Evolutionary conservation across 164 flowering plant species (phyloP).

Genomic region (Vitis rotundifolia): DNA sequence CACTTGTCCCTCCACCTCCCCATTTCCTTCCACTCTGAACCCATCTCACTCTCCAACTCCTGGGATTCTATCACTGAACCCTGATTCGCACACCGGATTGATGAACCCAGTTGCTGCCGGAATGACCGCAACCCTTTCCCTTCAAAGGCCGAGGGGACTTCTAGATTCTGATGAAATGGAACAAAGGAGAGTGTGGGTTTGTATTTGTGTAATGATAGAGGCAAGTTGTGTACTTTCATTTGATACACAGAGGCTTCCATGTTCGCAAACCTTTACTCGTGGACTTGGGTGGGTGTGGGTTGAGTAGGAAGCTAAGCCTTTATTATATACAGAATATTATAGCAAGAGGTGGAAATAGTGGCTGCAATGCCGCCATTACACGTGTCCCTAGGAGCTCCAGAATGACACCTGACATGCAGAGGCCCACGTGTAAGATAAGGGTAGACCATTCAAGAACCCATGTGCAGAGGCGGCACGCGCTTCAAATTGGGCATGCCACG

Average conservation of each 20-base stretch:
- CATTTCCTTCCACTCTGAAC: conserved; percentile 13
- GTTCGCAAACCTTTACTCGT: too few species aligned
- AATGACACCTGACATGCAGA: neutral
- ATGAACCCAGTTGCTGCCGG: neutral
- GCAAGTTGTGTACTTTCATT: neutral
- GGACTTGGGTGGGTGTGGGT: too few species aligned
- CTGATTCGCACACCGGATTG: neutral
- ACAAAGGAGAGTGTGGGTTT: neutral
- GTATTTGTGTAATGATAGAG: neutral
- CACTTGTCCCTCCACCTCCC: conserved; percentile 28
- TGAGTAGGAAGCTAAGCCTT: too few species aligned
- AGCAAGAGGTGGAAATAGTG: too few species aligned
- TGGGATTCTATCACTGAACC: neutral
- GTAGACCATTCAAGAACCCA: too few species aligned
- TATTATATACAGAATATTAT: too few species aligned
- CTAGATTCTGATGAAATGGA: neutral
- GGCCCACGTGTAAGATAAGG: neutral
- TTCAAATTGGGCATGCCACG: neutral
- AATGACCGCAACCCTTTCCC: neutral
- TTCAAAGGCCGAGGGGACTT: neutral
- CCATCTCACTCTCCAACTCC: conserved; percentile 13
- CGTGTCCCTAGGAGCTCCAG: too few species aligned
- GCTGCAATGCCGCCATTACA: too few species aligned
- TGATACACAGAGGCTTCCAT: conserved; percentile 7
- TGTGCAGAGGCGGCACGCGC: neutral